Percentiles rank a stretch among this genome's conserved stretches.
Conservation (phyloP, 2,329 filamentous ascomycete species). For the Pseudogymnoascus sp. region DNA sequence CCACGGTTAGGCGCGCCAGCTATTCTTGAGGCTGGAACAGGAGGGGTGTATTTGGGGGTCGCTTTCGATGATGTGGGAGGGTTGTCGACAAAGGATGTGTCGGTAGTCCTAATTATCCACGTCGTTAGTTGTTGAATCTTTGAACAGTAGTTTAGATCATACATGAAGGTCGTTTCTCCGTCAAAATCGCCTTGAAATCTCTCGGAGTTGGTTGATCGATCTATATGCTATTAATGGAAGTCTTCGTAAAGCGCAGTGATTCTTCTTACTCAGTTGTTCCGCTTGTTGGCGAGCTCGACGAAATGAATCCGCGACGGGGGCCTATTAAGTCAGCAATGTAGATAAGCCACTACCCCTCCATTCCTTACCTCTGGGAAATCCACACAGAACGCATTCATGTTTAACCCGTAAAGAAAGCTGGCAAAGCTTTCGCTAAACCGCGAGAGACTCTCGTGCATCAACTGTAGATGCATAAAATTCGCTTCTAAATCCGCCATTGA, state of each 20-base stretch:
- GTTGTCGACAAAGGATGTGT: conserved; percentile 85
- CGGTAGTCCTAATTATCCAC: conserved; percentile 59
- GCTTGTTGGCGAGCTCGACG: conserved; percentile 53
- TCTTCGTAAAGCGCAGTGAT: neutral
- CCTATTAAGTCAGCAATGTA: conserved; percentile 38
- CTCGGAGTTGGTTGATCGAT: conserved; percentile 29
- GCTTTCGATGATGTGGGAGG: conserved; percentile 51
- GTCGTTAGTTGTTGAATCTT: neutral
- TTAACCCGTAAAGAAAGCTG: conserved; percentile 88
- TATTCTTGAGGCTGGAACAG: conserved; percentile 24
- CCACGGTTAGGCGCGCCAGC: conserved; percentile 19
- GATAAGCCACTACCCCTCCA: neutral
- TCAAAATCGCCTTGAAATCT: conserved; percentile 36
- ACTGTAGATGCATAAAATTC: conserved; percentile 93
- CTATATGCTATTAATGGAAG: conserved; percentile 15
- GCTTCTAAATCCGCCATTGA: conserved; percentile 92
- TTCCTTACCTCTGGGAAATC: conserved; percentile 79
- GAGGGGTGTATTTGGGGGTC: conserved; percentile 32
- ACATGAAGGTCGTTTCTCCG: conserved; percentile 79
- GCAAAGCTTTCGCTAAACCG: conserved; percentile 95
- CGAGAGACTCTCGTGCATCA: conserved; percentile 90
- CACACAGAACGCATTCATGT: conserved; percentile 98
- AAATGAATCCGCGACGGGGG: conserved; percentile 78
- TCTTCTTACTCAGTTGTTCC: conserved; percentile 36
- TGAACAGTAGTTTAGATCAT: conserved; percentile 27